A percentile compares a stretch with the other conserved stretches of the same genome.
phyloP scores from a whole-genome alignment of 768 basidiomycete species.

The Royoungia palumana region DNA sequence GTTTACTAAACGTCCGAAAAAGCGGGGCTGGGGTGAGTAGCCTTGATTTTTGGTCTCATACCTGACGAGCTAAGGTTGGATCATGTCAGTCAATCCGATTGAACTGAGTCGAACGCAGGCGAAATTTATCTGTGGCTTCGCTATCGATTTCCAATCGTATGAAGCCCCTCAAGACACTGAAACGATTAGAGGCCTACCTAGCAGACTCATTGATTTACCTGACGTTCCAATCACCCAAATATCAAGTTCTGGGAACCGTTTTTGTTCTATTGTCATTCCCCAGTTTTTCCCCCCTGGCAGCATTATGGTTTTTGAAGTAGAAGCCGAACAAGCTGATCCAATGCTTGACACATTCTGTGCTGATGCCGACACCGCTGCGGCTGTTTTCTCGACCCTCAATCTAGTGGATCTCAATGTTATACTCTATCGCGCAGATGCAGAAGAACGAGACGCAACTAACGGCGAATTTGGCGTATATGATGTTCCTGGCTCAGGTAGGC shows the following conservation, averaged over 20 bases:
- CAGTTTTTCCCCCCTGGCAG: slow-evolving; percentile 94
- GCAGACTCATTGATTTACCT: slow-evolving; percentile 61
- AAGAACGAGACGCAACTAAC: slow-evolving; percentile 85
- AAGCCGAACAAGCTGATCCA: slow-evolving; percentile 68
- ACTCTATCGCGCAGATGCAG: slow-evolving; percentile 83
- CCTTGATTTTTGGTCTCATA: neutral
- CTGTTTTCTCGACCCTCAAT: slow-evolving; percentile 69
- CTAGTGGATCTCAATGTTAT: slow-evolving; percentile 87
- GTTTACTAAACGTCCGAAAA: slow-evolving; percentile 78
- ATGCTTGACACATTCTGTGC: slow-evolving; percentile 72
- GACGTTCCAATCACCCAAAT: slow-evolving; percentile 58
- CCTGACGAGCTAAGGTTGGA: neutral
- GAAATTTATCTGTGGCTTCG: slow-evolving; percentile 78
- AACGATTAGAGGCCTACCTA: slow-evolving; percentile 68
- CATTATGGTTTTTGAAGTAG: slow-evolving; percentile 89
- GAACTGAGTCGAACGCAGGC: slow-evolving; percentile 78
- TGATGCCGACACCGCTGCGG: slow-evolving; percentile 65
- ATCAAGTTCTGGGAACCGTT: slow-evolving; percentile 63
- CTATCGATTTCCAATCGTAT: slow-evolving; percentile 64
- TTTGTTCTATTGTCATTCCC: slow-evolving; percentile 78
- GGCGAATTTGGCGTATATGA: slow-evolving; percentile 82
- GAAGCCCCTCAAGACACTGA: slow-evolving; percentile 47
- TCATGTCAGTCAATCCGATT: slow-evolving; percentile 67
- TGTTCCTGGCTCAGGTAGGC: slow-evolving; percentile 67
- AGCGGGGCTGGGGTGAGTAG: slow-evolving; percentile 72